These are phyloP conservation scores for Cyberlindnera veronae DNA, from an alignment of 805 yeast genomes.

Conservation along the genomic window DNA sequence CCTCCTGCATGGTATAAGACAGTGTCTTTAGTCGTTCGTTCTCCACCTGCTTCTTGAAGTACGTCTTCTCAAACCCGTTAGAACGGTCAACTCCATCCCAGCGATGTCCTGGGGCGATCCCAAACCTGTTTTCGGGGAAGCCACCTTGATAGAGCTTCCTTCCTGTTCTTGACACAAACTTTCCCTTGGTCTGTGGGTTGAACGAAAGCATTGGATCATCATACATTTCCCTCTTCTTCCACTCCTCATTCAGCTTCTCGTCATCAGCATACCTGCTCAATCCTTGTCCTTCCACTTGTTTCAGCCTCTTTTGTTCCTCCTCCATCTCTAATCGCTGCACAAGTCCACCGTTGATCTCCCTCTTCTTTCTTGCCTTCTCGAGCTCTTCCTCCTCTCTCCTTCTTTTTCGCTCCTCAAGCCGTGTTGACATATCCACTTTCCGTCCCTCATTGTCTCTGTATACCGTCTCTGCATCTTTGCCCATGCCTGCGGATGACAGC, in stretches of 20 bases:
- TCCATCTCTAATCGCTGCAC: constrained; percentile 37
- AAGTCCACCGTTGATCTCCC: constrained; percentile 35
- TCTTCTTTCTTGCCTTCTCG: constrained; percentile 28
- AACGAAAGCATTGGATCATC: constrained; percentile 68
- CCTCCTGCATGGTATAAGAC: constrained; percentile 38
- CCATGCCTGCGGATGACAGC: constrained; percentile 11
- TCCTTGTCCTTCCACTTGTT: constrained; percentile 24
- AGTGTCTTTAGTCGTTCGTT: constrained; percentile 30
- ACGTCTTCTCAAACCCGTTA: constrained; percentile 74
- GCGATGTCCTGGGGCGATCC: constrained; percentile 69
- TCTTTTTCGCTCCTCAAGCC: constrained; percentile 26
- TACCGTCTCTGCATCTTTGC: constrained; percentile 35
- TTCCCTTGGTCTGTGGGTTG: constrained; percentile 26
- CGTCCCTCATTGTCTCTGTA: constrained; percentile 64
- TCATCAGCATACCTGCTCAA: constrained; percentile 37
- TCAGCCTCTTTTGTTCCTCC: constrained; percentile 31
- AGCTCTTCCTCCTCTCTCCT: constrained; percentile 28
- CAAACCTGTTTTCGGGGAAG: constrained; percentile 68
- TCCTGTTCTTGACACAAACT: constrained; percentile 38
- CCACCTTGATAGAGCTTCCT: constrained; percentile 53
- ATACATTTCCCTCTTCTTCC: constrained; percentile 33
- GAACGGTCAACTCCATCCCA: constrained; percentile 95
- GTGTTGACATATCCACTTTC: constrained; percentile 38
- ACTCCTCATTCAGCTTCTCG: constrained; percentile 33
- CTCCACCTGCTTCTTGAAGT: constrained; percentile 45